Conservation (phyloP, 371 early-diverging fungal species). For the Vairimorpha ceranae region DNA sequence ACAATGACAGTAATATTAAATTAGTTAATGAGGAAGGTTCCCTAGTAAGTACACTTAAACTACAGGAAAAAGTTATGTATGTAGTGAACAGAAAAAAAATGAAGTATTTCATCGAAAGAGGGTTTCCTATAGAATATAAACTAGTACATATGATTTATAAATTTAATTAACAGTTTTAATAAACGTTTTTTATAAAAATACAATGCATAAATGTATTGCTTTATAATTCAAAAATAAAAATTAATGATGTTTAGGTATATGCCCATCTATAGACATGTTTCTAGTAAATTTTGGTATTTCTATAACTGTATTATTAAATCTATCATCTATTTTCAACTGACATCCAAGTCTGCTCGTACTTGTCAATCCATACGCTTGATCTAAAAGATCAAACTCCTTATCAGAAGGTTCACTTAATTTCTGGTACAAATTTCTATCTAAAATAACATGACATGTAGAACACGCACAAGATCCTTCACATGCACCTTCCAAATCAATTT, state of each 20-base stretch:
- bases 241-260: constrained; percentile 58
- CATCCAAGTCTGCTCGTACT: constrained; percentile 94
- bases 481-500: constrained; percentile 93
- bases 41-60: not conserved
- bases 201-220: no score
- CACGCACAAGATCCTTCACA: constrained; percentile 77
- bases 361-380: constrained; percentile 87
- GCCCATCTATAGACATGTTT: constrained; percentile 84
- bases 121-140: not conserved
- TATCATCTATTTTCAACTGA: constrained; percentile 75
- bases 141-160: constrained; percentile 15
- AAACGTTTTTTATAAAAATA: no score
- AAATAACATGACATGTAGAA: constrained; percentile 77
- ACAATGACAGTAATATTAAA: constrained; percentile 10
- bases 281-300: constrained; percentile 84
- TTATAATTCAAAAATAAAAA: no score
- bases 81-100: not conserved
- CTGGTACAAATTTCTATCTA: constrained; percentile 74
- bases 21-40: constrained; percentile 16
- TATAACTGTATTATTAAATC: constrained; percentile 76
- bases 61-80: not conserved
- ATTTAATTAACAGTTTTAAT: no score
- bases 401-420: constrained; percentile 81
- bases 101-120: constrained; percentile 11
- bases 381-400: constrained; percentile 97